Evolutionary conservation across 2,329 filamentous ascomycete genomes (phyloP).

Genomic region (Fusarium fujikuroi): DNA sequence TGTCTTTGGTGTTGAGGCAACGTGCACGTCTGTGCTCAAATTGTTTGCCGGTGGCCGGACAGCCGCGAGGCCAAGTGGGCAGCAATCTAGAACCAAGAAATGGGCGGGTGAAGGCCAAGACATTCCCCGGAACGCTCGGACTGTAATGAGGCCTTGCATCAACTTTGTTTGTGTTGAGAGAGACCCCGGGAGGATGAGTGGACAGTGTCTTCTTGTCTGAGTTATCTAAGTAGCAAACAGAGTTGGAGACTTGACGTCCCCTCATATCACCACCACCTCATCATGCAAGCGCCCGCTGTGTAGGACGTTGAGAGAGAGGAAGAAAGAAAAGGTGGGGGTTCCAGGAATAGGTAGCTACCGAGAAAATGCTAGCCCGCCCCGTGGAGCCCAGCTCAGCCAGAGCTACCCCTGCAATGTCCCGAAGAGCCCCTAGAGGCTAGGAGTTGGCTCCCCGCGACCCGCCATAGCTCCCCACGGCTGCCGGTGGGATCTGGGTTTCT

Average conservation of each 20-base stretch:
- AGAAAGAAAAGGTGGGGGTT: slow-evolving; percentile 12
- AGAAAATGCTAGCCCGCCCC: slow-evolving; percentile 10
- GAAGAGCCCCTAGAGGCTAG: slow-evolving; percentile 31
- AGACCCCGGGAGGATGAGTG: not conserved
- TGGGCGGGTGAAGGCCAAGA: slow-evolving; percentile 3
- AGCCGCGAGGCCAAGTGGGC: slow-evolving; percentile 29
- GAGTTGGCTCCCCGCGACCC: slow-evolving; percentile 35
- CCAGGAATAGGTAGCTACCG: slow-evolving; percentile 36
- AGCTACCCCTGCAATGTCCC: slow-evolving; percentile 42
- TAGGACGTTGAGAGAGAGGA: not conserved
- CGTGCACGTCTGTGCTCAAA: slow-evolving; percentile 9
- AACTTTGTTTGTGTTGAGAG: not conserved
- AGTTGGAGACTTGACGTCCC: not conserved
- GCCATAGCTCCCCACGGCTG: slow-evolving; percentile 43
- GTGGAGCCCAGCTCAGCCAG: not conserved
- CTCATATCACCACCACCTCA: not conserved
- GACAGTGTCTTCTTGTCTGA: not conserved
- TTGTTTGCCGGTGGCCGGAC: slow-evolving; percentile 29
- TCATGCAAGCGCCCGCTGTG: slow-evolving; percentile 26
- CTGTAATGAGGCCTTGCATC: slow-evolving; percentile 6
- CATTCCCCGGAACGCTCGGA: slow-evolving; percentile 32
- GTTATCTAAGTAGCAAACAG: not conserved
- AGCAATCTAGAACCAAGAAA: slow-evolving; percentile 36
- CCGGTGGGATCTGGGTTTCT: slow-evolving; percentile 25
- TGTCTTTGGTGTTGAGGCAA: slow-evolving; percentile 26